These are phyloP conservation scores for Lentinus tigrinus DNA, from an alignment of 768 basidiomycete genomes.

Conservation along the genomic window DNA sequence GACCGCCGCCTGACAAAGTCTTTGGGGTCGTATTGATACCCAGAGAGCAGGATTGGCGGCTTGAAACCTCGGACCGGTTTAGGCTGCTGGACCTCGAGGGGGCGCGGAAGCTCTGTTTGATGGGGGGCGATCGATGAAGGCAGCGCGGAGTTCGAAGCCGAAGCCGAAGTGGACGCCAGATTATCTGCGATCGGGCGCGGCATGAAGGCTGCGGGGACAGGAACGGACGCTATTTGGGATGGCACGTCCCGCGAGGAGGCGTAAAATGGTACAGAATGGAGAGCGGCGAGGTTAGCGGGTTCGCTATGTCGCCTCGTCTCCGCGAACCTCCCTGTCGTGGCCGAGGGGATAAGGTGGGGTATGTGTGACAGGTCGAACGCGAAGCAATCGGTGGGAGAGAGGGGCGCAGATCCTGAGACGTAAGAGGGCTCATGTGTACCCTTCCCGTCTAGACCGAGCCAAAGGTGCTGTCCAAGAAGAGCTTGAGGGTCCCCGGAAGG, in stretches of 20 bases:
- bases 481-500: background rate
- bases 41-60: conserved; percentile 14
- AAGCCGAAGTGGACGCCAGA: conserved; percentile 3
- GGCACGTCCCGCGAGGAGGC: background rate
- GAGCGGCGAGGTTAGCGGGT: conserved; percentile 13
- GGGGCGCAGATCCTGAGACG: conserved; percentile 17
- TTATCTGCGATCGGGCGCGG: conserved; percentile 16
- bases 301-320: conserved; percentile 16
- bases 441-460: conserved; percentile 7
- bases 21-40: conserved; percentile 13
- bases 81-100: conserved; percentile 13
- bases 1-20: conserved; percentile 16
- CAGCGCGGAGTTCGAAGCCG: background rate
- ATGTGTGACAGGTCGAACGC: conserved; percentile 1
- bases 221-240: background rate
- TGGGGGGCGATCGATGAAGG: conserved; percentile 20
- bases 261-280: conserved; percentile 9
- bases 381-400: conserved; percentile 3
- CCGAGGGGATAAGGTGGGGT: background rate
- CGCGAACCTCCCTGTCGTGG: background rate
- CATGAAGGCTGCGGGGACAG: background rate
- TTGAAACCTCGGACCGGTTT: conserved; percentile 18
- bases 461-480: background rate
- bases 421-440: conserved; percentile 6
- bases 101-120: conserved; percentile 15